phyloP scores from a whole-genome alignment of 1,139 yeast species.

The Pichia sp. region DNA sequence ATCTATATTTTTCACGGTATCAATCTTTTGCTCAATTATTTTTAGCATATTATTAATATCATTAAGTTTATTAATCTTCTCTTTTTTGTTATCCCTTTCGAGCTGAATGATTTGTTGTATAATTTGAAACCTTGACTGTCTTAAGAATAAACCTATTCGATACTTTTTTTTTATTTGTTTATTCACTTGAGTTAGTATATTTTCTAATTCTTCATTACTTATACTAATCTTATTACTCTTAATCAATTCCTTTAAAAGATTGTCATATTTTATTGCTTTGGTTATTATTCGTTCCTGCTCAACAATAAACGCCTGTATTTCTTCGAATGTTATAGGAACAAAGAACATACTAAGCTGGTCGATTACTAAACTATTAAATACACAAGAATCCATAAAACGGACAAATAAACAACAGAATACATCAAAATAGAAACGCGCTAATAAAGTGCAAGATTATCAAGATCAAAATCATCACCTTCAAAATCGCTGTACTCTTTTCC shows the following conservation, averaged over 20 bases:
- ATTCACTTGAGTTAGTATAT: slow-evolving; percentile 17
- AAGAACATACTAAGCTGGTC: neutral
- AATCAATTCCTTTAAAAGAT: slow-evolving; percentile 7
- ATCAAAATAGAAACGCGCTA: neutral
- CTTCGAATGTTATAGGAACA: slow-evolving; percentile 21
- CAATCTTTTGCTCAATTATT: slow-evolving; percentile 6
- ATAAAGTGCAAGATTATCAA: slow-evolving; percentile 8
- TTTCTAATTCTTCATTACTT: slow-evolving; percentile 14
- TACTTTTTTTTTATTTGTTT: slow-evolving; percentile 19
- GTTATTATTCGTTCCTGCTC: slow-evolving; percentile 20
- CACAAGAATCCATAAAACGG: too few relatives aligned
- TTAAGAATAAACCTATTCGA: slow-evolving; percentile 20
- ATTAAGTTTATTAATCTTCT: slow-evolving; percentile 20
- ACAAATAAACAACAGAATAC: neutral
- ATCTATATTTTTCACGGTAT: slow-evolving; percentile 4
- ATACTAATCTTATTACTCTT: slow-evolving; percentile 10
- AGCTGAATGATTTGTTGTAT: slow-evolving; percentile 24
- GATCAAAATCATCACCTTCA: slow-evolving; percentile 9
- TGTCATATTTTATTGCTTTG: slow-evolving; percentile 19
- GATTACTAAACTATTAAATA: neutral
- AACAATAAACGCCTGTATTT: slow-evolving; percentile 21
- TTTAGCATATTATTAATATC: slow-evolving; percentile 23
- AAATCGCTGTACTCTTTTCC: slow-evolving; percentile 5
- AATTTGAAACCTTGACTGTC: slow-evolving; percentile 25
- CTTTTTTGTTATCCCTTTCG: slow-evolving; percentile 17